Conservation (phyloP, 2,329 filamentous ascomycete genomes). For the Botryotinia convoluta region DNA sequence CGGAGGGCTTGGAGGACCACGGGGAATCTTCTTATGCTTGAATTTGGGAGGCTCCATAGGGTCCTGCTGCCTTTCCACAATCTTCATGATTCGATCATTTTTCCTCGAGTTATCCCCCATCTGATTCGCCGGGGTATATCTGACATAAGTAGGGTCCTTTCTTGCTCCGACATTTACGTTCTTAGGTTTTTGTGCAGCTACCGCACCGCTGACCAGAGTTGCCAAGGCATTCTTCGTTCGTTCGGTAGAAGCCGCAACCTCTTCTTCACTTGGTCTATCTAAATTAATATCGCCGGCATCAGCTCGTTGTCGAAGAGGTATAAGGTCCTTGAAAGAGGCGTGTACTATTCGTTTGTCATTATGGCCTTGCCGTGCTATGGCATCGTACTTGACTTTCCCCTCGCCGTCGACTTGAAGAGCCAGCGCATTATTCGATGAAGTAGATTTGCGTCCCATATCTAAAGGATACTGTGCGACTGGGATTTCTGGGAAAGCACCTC, state of each 20-base stretch:
- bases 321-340: conserved; percentile 94
- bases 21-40: conserved; percentile 97
- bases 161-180: conserved; percentile 80
- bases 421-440: conserved; percentile 75
- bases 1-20: conserved; percentile 86
- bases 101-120: conserved; percentile 87
- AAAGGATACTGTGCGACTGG: conserved; percentile 92
- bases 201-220: conserved; percentile 76
- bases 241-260: conserved; percentile 80
- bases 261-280: conserved; percentile 77
- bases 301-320: conserved; percentile 87
- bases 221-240: conserved; percentile 85
- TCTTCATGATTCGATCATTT: conserved; percentile 96
- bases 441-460: conserved; percentile 83
- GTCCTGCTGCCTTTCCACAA: conserved; percentile 89
- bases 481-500: conserved; percentile 92
- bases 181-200: conserved; percentile 93
- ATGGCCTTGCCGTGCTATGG: conserved; percentile 88
- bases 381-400: conserved; percentile 94
- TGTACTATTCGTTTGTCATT: conserved; percentile 81
- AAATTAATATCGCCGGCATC: conserved; percentile 90
- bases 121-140: conserved; percentile 93
- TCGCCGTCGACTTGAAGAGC: conserved; percentile 88
- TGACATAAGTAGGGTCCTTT: conserved; percentile 87
- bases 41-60: conserved; percentile 98